Percentiles rank a stretch among this genome's conserved stretches.
phyloP scores from a whole-genome alignment of 2,329 filamentous ascomycete species.

The Verticillium klebahnii region DNA sequence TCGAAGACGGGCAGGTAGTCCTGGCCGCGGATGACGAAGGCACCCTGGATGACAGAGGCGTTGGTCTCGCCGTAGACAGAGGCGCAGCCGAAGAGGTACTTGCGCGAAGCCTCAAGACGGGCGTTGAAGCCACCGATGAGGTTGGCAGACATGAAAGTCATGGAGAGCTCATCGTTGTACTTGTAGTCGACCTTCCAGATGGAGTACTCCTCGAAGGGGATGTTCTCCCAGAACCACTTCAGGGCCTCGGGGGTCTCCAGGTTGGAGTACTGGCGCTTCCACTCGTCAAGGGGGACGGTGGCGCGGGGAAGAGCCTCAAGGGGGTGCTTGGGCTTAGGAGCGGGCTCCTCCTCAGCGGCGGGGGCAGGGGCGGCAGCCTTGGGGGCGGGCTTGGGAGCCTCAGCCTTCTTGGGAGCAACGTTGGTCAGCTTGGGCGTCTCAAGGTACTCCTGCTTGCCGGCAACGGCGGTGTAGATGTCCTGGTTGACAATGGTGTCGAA shows the following conservation, averaged over 20 bases:
- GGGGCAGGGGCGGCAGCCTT: constrained; percentile 35
- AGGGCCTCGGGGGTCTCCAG: constrained; percentile 73
- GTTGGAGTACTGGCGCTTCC: constrained; percentile 99
- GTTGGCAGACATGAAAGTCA: constrained; percentile 99
- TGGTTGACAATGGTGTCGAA: constrained; percentile 92
- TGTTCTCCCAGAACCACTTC: constrained; percentile 98
- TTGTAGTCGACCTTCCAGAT: constrained; percentile 95
- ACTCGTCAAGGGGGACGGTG: constrained; percentile 85
- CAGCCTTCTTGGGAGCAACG: constrained; percentile 72
- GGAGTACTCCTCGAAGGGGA: constrained; percentile 91
- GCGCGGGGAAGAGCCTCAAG: constrained; percentile 78
- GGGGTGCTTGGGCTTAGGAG: constrained; percentile 95
- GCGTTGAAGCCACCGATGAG: constrained; percentile 96
- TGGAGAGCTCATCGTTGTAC: constrained; percentile 97
- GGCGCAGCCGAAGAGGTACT: constrained; percentile 90
- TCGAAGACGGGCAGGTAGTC: constrained; percentile 84
- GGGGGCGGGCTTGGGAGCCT: constrained; percentile 58
- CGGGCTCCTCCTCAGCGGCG: constrained; percentile 39
- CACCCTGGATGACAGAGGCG: constrained; percentile 86
- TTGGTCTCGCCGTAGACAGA: constrained; percentile 89
- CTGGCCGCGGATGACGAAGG: constrained; percentile 91
- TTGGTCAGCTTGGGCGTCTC: constrained; percentile 74
- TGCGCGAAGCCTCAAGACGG: constrained; percentile 95
- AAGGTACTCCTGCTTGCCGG: constrained; percentile 70
- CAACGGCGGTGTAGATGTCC: constrained; percentile 80